Conservation (phyloP, 805 yeast species). For the Cyberlindnera nakhonratchasimensis region DNA sequence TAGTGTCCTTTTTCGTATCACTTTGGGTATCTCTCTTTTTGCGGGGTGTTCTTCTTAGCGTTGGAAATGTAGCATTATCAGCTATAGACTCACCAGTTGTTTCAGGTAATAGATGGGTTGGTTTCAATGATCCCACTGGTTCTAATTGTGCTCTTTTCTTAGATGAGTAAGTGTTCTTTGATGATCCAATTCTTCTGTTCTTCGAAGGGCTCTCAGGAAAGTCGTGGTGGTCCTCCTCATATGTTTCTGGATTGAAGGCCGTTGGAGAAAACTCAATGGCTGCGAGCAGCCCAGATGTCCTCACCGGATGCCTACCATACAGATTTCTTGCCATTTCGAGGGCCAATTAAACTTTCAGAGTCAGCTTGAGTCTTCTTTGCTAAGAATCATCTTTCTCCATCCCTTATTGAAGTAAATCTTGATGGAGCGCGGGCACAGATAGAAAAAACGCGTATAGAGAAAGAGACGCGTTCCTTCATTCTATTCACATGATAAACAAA, state of each 20-base stretch:
- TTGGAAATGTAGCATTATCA: neutral
- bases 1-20: neutral
- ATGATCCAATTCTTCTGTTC: no score
- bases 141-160: neutral
- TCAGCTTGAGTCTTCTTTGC: no score
- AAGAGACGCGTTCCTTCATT: neutral
- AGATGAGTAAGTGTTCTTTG: neutral
- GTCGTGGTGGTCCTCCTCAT: no score
- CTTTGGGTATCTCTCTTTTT: neutral
- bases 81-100: neutral
- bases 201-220: no score
- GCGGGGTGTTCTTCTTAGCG: neutral
- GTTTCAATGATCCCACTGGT: no score
- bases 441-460: neutral
- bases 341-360: no score
- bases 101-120: neutral
- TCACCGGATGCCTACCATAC: conserved; percentile 4
- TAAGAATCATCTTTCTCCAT: neutral
- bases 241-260: neutral
- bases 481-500: neutral
- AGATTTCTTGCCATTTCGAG: neutral
- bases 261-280: conserved; percentile 7
- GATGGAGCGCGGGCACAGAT: neutral
- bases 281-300: neutral
- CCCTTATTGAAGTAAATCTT: neutral